Base-by-base conservation (phyloP, 768 basidiomycete genomes). In the Hortiboletus flavorubellus region DNA sequence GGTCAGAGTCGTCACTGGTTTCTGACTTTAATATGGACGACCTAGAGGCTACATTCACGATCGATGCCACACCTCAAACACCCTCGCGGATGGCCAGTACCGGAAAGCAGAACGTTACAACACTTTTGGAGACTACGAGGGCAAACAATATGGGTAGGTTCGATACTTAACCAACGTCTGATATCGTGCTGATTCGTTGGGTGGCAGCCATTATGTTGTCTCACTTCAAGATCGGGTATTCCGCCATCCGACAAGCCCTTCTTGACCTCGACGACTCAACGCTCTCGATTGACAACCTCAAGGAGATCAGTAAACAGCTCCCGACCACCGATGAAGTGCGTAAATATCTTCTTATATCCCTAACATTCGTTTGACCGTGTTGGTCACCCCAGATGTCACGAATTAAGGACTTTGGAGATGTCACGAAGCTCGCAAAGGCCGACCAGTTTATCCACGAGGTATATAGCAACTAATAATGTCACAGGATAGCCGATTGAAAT, bases 381-480 rank as follows among this genome's bases (percentile, higher is more conserved):
- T 51, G 16, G 29, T 54, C 18, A 48, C 53, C 18, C 26, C 9
- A 91, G 89, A 73, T 84, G 45, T 74, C 79, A 12, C 76, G 85
- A 12, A 78, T 96, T 40, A 83, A 79, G 55, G 81, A 81, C 29
- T 91, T 88, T 64, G 84, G 79, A 3, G 87, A 94, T 55, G 73
- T 88, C 12, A 75, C 77, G 40, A 89, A 86, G 64, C 78, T 96
- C 9, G 83, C 91, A 5, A 87, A 88, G 55, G 85, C 91, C 16
- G 94, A 98, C 64, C 87, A 86, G 63, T 95, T 89, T 70, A 88
- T 93, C 62, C 73, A 73, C 55, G 81, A 91, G 78, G 91, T 91
- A 52, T 49, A 74, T 63, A 9, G 12, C n/a, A 11, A 18, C 7
- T 16, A 9, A 42, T 15, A 9, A 16, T 5, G 34, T 54, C 30